Evolutionary conservation across 805 yeast species (phyloP).

Genomic region (Yamadazyma nakazawae): DNA sequence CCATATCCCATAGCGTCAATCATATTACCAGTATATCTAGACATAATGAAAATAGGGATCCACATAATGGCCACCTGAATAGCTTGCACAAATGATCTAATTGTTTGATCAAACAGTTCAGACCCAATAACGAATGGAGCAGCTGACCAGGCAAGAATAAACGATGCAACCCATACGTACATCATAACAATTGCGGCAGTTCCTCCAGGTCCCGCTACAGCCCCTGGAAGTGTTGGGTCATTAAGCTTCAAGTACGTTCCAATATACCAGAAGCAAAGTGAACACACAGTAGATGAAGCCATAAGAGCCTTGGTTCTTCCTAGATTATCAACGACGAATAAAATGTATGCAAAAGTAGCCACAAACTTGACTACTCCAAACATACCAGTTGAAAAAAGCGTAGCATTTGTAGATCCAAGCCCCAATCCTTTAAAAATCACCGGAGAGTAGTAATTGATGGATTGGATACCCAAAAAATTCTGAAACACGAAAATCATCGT

Average conservation of each 20-base stretch:
- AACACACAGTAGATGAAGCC: conserved; percentile 36
- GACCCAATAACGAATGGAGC: conserved; percentile 47
- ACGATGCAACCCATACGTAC: conserved; percentile 45
- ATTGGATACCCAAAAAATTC: conserved; percentile 47
- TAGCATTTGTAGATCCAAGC: conserved; percentile 41
- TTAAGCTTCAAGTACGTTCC: conserved; percentile 45
- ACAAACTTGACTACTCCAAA: conserved; percentile 49
- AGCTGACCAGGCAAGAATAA: conserved; percentile 45
- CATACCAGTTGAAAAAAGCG: conserved; percentile 49
- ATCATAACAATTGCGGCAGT: conserved; percentile 45
- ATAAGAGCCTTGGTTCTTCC: conserved; percentile 45
- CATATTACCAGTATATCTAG: conserved; percentile 44
- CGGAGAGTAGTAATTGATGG: conserved; percentile 52
- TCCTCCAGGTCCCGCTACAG: conserved; percentile 23
- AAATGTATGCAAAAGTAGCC: conserved; percentile 42
- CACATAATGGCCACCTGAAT: conserved; percentile 44
- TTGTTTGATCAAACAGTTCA: conserved; percentile 42
- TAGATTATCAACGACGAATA: conserved; percentile 42
- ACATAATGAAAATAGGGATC: conserved; percentile 50
- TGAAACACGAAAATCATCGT: conserved; percentile 40
- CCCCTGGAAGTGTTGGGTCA: conserved; percentile 20
- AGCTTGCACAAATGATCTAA: conserved; percentile 40
- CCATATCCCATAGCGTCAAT: conserved; percentile 42
- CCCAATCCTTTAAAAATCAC: conserved; percentile 49
- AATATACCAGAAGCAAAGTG: conserved; percentile 46